Percentiles rank a stretch among this genome's conserved stretches.
These are phyloP conservation scores for Rosa multiflora DNA, from an alignment of 306 rosid species.

Conservation along the genomic window DNA sequence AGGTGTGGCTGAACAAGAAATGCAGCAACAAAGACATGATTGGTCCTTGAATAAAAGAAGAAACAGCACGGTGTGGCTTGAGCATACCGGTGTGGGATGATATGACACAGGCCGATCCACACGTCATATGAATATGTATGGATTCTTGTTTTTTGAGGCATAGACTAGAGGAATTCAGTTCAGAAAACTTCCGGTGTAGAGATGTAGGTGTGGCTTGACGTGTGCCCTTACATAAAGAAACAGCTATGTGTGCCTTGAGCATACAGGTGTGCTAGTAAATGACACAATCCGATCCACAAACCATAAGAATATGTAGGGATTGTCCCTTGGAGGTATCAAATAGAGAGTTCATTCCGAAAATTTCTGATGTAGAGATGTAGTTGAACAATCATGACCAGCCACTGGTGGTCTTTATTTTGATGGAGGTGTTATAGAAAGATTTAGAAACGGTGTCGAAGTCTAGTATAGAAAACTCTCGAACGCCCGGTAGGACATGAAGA, in stretches of 20 bases:
- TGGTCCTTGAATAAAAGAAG: neutral
- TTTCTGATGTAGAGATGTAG: neutral
- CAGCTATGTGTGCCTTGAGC: neutral
- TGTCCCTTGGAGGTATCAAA: neutral
- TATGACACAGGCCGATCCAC: neutral
- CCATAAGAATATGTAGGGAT: neutral
- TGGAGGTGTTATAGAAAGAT: neutral
- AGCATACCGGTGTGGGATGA: neutral
- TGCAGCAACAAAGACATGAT: neutral
- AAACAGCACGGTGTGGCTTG: neutral
- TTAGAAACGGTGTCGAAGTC: neutral
- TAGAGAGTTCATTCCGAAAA: neutral
- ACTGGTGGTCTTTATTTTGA: neutral
- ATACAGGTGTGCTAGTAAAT: neutral
- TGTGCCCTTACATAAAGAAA: neutral
- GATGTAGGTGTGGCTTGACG: neutral
- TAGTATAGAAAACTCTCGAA: neutral
- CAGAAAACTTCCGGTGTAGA: neutral
- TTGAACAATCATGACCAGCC: neutral
- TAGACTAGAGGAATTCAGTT: neutral
- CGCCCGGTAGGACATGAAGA: neutral
- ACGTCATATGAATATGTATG: neutral
- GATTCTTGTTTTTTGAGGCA: neutral
- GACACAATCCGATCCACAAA: neutral
- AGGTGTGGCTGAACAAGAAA: neutral